Percentiles rank a stretch among this genome's conserved stretches.
Evolutionary conservation across 129 eudicot species (phyloP).

Genomic region (Artemisia argyi): DNA sequence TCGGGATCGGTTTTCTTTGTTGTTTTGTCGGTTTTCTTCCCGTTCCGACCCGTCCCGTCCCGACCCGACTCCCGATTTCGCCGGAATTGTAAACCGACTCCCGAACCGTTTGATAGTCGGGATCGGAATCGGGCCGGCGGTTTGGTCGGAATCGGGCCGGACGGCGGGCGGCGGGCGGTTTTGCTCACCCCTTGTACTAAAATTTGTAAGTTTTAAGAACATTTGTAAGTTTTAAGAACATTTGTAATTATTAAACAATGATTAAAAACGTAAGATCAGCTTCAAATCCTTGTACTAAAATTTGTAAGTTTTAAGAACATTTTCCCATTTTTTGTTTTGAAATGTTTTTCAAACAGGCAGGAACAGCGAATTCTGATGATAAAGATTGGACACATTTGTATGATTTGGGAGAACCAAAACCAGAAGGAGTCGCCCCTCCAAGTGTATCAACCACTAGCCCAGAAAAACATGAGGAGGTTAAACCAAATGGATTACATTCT

Average conservation of each 20-base stretch:
- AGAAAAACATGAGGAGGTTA: conserved; percentile 38
- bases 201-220: neutral
- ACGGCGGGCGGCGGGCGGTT: too few relatives aligned
- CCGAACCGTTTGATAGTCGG: too few relatives aligned
- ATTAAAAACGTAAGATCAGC: too few relatives aligned
- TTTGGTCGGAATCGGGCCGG: too few relatives aligned
- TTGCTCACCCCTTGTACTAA: neutral
- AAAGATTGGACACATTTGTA: conserved; percentile 60
- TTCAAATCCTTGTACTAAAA: neutral
- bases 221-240: neutral
- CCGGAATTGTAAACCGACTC: too few relatives aligned
- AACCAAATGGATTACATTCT: conserved; percentile 44
- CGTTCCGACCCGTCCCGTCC: too few relatives aligned
- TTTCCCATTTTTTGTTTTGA: neutral
- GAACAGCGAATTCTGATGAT: conserved; percentile 45
- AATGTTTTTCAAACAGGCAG: conserved; percentile 41
- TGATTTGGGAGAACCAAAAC: conserved; percentile 59
- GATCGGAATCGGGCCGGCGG: too few relatives aligned
- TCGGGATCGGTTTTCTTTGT: too few relatives aligned
- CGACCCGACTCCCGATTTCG: too few relatives aligned
- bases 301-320: neutral
- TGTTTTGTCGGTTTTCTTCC: too few relatives aligned
- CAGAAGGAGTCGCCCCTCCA: conserved; percentile 48
- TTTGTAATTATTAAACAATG: too few relatives aligned
- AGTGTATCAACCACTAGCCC: conserved; percentile 42